A percentile compares a stretch with the other conserved stretches of the same genome.
These are phyloP conservation scores for Dothistroma pini DNA, from an alignment of 2,329 filamentous ascomycete species.

Conservation along the genomic window DNA sequence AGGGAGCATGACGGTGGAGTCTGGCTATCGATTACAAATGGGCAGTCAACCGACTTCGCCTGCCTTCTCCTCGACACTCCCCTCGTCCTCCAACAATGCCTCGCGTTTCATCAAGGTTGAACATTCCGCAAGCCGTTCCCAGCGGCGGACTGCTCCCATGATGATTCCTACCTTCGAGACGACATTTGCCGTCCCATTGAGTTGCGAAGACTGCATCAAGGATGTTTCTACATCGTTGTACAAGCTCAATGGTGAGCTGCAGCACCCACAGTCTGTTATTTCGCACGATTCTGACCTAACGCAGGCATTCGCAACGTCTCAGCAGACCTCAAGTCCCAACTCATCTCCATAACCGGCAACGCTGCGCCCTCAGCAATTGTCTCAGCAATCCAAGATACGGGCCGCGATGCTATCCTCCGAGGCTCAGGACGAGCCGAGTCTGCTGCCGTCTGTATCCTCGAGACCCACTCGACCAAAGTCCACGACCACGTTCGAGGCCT, in stretches of 20 bases:
- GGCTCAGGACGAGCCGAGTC: conserved; percentile 79
- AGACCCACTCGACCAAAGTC: conserved; percentile 66
- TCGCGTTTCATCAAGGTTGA: background rate
- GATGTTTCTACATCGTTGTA: conserved; percentile 76
- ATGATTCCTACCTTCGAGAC: conserved; percentile 58
- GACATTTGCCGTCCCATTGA: conserved; percentile 90
- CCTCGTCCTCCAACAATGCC: too few relatives aligned
- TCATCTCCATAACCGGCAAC: conserved; percentile 83
- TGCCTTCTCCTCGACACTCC: too few relatives aligned
- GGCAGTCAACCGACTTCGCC: too few relatives aligned
- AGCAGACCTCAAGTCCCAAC: conserved; percentile 75
- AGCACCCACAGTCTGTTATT: background rate
- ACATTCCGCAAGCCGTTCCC: background rate
- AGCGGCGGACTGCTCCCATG: conserved; percentile 3
- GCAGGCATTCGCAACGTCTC: conserved; percentile 72
- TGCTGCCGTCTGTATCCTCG: conserved; percentile 91
- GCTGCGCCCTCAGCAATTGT: conserved; percentile 88
- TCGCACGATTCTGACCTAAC: background rate
- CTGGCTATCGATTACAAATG: too few relatives aligned
- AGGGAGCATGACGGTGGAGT: too few relatives aligned
- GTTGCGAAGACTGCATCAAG: conserved; percentile 84
- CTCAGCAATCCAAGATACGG: conserved; percentile 80
- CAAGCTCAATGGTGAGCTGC: conserved; percentile 59
- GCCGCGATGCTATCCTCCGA: conserved; percentile 88
- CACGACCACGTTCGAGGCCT: conserved; percentile 74